A percentile compares a stretch with the other conserved stretches of the same genome.
Evolutionary conservation across 2,329 filamentous ascomycete genomes (phyloP).

Genomic region (Dothideomycetidae sp.): DNA sequence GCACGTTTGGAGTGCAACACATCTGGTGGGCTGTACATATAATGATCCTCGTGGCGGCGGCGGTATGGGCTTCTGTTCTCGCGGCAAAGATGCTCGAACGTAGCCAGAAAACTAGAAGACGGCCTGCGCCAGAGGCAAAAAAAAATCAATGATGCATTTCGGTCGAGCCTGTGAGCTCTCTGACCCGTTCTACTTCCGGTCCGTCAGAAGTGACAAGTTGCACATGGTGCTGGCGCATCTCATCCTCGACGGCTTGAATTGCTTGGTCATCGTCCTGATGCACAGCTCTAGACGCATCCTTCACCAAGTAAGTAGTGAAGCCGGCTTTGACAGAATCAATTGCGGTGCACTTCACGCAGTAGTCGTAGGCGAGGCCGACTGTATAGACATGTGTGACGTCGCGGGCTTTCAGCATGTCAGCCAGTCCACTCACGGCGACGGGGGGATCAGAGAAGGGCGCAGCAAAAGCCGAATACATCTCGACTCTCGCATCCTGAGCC

Average conservation of each 20-base stretch:
- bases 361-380: constrained; percentile 76
- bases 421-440: constrained; percentile 49
- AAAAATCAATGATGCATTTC: constrained; percentile 2
- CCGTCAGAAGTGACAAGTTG: constrained; percentile 7
- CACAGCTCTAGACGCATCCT: constrained; percentile 65
- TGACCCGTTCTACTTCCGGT: constrained; percentile 3
- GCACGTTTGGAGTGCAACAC: constrained; percentile 71
- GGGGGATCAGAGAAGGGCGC: constrained; percentile 56
- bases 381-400: constrained; percentile 67
- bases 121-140: not conserved
- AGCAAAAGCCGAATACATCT: constrained; percentile 91
- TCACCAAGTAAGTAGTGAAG: constrained; percentile 61
- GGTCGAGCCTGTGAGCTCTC: constrained; percentile 1
- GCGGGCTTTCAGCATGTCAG: constrained; percentile 38
- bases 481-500: constrained; percentile 56
- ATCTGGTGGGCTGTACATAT: constrained; percentile 89
- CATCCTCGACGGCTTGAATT: constrained; percentile 12
- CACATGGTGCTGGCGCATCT: constrained; percentile 1
- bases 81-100: not conserved
- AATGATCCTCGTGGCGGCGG: constrained; percentile 42
- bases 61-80: constrained; percentile 15
- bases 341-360: constrained; percentile 73
- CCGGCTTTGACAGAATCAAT: constrained; percentile 62
- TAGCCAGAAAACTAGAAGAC: not conserved
- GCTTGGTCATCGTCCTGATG: constrained; percentile 43